These are phyloP conservation scores for Fusarium papillatum DNA, from an alignment of 2,329 filamentous ascomycete species.

Conservation along the genomic window DNA sequence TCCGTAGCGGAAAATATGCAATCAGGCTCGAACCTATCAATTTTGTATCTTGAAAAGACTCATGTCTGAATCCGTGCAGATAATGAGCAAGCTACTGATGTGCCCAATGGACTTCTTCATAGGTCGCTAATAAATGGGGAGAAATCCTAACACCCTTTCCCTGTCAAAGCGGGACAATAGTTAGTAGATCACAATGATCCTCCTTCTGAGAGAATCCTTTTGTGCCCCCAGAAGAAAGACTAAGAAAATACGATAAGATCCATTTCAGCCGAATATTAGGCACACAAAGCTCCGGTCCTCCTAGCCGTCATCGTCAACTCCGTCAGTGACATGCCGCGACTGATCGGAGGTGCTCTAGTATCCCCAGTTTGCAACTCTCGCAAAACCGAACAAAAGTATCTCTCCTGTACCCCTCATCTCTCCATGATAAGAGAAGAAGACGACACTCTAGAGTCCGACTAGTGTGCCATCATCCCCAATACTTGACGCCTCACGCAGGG, in stretches of 20 bases:
- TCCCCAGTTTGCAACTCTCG: not conserved
- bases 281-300: not conserved
- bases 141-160: not conserved
- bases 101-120: not conserved
- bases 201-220: not conserved
- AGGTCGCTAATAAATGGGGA: not conserved
- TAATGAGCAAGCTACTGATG: not conserved
- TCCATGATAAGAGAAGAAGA: not conserved
- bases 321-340: not conserved
- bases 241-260: not conserved
- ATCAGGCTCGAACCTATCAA: not conserved
- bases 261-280: not conserved
- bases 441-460: not conserved
- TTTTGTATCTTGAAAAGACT: not conserved
- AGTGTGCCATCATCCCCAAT: not conserved
- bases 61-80: not conserved
- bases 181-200: not conserved
- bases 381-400: not conserved
- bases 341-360: not conserved
- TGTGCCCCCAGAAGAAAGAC: not conserved
- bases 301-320: not conserved
- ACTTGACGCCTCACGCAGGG: not conserved
- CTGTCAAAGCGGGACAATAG: not conserved
- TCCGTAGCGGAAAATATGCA: not conserved
- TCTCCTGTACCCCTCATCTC: not conserved